These are phyloP conservation scores for Nigrospora sphaerica DNA, from an alignment of 2,329 filamentous ascomycete species.

Conservation along the genomic window DNA sequence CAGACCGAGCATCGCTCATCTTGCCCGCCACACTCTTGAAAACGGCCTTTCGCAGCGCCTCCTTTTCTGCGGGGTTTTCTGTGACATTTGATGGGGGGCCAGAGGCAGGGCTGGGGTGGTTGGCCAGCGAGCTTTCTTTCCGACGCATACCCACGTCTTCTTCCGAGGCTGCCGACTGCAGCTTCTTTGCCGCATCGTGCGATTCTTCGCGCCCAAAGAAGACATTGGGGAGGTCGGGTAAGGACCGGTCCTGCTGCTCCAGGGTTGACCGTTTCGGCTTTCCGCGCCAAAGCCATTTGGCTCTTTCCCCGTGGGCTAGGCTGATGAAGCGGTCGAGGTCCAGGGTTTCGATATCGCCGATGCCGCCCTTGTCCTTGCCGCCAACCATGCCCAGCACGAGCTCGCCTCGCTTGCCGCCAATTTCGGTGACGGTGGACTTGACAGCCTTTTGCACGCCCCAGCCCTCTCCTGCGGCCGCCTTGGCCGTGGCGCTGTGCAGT, in stretches of 20 bases:
- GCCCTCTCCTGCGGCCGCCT: conserved; percentile 79
- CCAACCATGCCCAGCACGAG: conserved; percentile 94
- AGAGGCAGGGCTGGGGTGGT: conserved; percentile 36
- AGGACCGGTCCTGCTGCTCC: conserved; percentile 37
- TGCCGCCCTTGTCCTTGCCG: conserved; percentile 77
- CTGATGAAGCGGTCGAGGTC: conserved; percentile 80
- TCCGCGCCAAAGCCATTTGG: conserved; percentile 93
- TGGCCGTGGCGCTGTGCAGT: conserved; percentile 78
- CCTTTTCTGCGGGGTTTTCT: conserved; percentile 45
- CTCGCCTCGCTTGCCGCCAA: conserved; percentile 89
- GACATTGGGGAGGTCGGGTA: conserved; percentile 36
- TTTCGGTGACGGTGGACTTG: conserved; percentile 89
- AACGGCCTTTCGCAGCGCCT: conserved; percentile 55
- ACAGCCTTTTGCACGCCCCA: conserved; percentile 92
- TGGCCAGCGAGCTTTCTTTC: conserved; percentile 35
- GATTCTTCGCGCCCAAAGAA: conserved; percentile 53
- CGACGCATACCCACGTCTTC: conserved; percentile 39
- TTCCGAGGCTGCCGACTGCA: conserved; percentile 44
- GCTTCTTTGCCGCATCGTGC: conserved; percentile 37
- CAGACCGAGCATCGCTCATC: conserved; percentile 73
- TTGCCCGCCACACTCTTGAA: conserved; percentile 76
- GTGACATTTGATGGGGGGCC: conserved; percentile 37
- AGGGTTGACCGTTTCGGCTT: conserved; percentile 64
- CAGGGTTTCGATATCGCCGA: conserved; percentile 86
- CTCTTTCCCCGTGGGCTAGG: conserved; percentile 70